Evolutionary conservation across 257 asterid species (phyloP).

Genomic region (Penstemon eatonii): DNA sequence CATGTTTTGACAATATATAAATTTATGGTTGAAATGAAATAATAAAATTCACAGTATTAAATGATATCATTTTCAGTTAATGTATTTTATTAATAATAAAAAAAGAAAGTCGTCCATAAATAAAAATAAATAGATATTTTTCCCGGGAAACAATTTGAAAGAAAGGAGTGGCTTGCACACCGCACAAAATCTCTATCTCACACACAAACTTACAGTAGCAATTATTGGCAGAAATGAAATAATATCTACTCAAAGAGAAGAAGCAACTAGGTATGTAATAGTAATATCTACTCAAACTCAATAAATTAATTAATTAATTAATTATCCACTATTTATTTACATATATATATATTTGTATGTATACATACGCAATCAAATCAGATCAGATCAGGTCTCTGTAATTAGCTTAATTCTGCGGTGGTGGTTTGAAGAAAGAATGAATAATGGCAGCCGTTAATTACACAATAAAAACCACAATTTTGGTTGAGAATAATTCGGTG

Average conservation of each 20-base stretch:
- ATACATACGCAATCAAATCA: too few species aligned
- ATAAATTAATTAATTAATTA: background rate
- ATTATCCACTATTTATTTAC: background rate
- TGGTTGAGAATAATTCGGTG: conserved; percentile 1
- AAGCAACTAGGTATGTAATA: too few species aligned
- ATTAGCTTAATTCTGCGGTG: background rate
- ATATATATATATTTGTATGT: background rate
- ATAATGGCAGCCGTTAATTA: conserved; percentile 22
- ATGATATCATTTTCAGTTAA: background rate
- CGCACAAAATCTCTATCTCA: background rate
- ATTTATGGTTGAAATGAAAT: too few species aligned
- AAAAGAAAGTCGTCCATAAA: background rate
- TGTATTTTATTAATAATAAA: too few species aligned
- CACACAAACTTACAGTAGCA: too few species aligned
- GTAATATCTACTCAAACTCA: background rate
- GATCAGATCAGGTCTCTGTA: too few species aligned
- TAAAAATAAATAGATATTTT: too few species aligned
- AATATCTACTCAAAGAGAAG: too few species aligned
- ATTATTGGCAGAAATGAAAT: too few species aligned
- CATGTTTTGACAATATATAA: too few species aligned
- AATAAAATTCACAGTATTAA: background rate
- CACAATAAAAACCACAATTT: conserved; percentile 8
- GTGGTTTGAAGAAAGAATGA: conserved; percentile 9
- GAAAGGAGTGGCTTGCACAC: conserved; percentile 20
- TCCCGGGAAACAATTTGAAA: conserved; percentile 1